Percentiles rank a stretch among this genome's conserved stretches.
Conservation (phyloP, 129 eudicot species). For the Flaveria bidentis region DNA sequence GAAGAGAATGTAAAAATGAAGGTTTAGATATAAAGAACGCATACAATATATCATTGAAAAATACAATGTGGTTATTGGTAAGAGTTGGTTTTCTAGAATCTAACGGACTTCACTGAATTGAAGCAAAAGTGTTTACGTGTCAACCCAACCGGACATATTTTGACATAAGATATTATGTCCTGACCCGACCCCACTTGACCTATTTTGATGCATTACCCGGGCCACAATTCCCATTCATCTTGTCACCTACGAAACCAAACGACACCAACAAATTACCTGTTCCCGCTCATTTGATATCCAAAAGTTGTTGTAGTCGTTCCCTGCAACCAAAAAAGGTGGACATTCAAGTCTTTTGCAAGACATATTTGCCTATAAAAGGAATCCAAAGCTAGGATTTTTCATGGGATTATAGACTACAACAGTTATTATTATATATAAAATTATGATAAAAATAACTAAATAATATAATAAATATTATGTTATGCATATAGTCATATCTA, state of each 20-base stretch:
- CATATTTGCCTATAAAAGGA: neutral
- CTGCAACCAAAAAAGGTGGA: neutral
- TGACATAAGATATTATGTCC: neutral
- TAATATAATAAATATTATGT: too few species aligned
- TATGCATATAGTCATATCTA: too few species aligned
- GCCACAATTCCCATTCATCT: neutral
- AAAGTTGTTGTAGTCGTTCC: neutral
- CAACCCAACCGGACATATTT: neutral
- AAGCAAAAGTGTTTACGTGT: neutral
- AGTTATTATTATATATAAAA: too few species aligned
- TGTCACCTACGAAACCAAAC: slow-evolving; percentile 2
- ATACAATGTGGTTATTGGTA: neutral
- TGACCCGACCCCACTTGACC: neutral
- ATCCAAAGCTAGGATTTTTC: neutral
- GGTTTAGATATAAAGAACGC: neutral
- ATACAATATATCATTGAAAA: neutral
- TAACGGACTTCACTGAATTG: neutral
- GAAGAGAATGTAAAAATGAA: too few species aligned
- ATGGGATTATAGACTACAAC: neutral
- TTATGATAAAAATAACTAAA: too few species aligned
- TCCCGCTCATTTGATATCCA: neutral
- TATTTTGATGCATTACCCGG: neutral
- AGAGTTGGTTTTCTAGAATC: neutral
- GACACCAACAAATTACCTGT: neutral
- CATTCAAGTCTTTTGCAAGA: neutral